These are phyloP conservation scores for Phytophthora syringae DNA, from an alignment of 352 stramenopile species.

Conservation along the genomic window DNA sequence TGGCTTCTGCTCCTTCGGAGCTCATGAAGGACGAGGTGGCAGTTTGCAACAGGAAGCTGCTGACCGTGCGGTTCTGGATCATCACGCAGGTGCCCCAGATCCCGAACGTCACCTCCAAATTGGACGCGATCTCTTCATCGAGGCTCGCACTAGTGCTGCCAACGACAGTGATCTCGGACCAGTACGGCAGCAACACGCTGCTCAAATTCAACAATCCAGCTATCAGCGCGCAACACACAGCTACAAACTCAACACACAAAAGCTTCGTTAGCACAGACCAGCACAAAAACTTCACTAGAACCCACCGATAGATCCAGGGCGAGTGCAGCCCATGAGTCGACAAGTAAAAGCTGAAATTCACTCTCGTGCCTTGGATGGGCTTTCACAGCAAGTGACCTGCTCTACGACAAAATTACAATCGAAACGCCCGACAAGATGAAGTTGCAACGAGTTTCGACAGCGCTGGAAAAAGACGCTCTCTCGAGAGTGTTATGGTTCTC, in stretches of 20 bases:
- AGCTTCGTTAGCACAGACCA: background rate
- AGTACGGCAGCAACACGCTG: slow-evolving; percentile 61
- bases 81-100: slow-evolving; percentile 67
- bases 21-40: slow-evolving; percentile 4
- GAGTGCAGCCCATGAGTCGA: slow-evolving; percentile 67
- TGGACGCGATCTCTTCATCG: slow-evolving; percentile 16
- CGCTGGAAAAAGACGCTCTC: slow-evolving; percentile 11
- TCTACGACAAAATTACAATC: slow-evolving; percentile 19
- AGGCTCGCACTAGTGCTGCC: slow-evolving; percentile 2
- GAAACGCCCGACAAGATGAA: slow-evolving; percentile 26
- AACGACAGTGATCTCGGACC: slow-evolving; percentile 47
- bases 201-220: slow-evolving; percentile 43
- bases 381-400: background rate
- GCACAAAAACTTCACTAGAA: background rate
- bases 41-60: slow-evolving; percentile 26
- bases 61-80: slow-evolving; percentile 35
- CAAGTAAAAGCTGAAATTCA: no score
- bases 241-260: slow-evolving; percentile 24
- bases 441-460: slow-evolving; percentile 4
- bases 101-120: slow-evolving; percentile 54
- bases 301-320: slow-evolving; percentile 50
- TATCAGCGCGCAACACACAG: slow-evolving; percentile 38
- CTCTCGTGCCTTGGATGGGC: background rate
- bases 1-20: slow-evolving; percentile 25
- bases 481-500: slow-evolving; percentile 13